These are phyloP conservation scores for Aspergillus eucalypticola DNA, from an alignment of 2,329 filamentous ascomycete species.

Conservation along the genomic window DNA sequence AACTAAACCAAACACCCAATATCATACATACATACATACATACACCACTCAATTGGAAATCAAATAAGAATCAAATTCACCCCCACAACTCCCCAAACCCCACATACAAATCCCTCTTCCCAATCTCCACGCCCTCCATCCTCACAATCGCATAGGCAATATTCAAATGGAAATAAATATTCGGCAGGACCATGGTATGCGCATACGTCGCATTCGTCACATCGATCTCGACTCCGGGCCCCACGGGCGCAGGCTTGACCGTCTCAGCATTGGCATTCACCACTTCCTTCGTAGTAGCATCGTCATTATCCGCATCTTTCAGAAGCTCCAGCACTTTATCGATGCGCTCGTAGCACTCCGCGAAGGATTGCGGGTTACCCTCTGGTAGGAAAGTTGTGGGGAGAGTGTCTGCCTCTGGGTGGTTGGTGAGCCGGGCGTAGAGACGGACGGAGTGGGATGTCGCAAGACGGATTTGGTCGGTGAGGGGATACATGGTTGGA, in stretches of 20 bases:
- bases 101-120: slow-evolving; percentile 20
- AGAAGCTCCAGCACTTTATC: slow-evolving; percentile 23
- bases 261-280: slow-evolving; percentile 25
- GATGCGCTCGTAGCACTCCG: slow-evolving; percentile 28
- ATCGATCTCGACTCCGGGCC: slow-evolving; percentile 1
- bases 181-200: slow-evolving; percentile 20
- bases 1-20: no score
- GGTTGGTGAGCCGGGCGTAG: slow-evolving; percentile 27
- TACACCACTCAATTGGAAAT: no score
- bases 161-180: slow-evolving; percentile 27
- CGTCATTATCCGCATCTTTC: slow-evolving; percentile 19
- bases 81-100: slow-evolving; percentile 1
- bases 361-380: slow-evolving; percentile 21
- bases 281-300: slow-evolving; percentile 19
- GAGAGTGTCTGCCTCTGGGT: slow-evolving; percentile 12
- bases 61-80: no score
- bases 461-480: slow-evolving; percentile 27
- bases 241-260: slow-evolving; percentile 16
- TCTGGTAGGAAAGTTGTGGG: slow-evolving; percentile 1
- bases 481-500: slow-evolving; percentile 27
- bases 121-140: slow-evolving; percentile 21
- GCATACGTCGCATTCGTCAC: slow-evolving; percentile 19
- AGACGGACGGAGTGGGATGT: slow-evolving; percentile 28
- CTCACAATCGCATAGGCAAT: slow-evolving; percentile 25
- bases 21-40: no score